A percentile compares a stretch with the other conserved stretches of the same genome.
Conservation (phyloP, 75 land plant species). For the Azolla pinnata region DNA sequence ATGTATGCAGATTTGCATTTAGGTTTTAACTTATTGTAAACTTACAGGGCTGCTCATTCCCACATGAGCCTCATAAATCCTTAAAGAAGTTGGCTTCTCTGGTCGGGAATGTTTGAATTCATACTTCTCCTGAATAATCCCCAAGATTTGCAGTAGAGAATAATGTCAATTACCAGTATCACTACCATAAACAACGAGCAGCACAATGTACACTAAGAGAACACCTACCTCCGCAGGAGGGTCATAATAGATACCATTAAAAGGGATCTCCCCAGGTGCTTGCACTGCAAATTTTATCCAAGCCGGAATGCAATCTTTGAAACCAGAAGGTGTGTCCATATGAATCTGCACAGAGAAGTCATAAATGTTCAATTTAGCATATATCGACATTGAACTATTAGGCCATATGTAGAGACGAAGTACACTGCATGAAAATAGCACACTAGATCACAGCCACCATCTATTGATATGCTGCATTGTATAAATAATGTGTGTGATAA, state of each 20-base stretch:
- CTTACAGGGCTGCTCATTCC: constrained; percentile 89
- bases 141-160: no score
- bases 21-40: no score
- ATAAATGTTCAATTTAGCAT: no score
- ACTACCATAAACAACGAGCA: not conserved
- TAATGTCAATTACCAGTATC: no score
- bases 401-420: no score
- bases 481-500: no score
- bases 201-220: not conserved
- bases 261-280: constrained; percentile 90
- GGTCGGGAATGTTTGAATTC: constrained; percentile 76
- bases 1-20: no score
- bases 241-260: constrained; percentile 85
- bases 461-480: no score
- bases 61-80: constrained; percentile 89
- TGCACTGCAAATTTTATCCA: constrained; percentile 94
- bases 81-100: constrained; percentile 58
- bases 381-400: no score
- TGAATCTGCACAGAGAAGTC: constrained; percentile 60
- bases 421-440: no score
- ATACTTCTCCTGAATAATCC: constrained; percentile 72
- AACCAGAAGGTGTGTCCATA: constrained; percentile 86
- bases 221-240: constrained; percentile 74
- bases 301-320: constrained; percentile 88
- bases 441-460: no score